Conservation (phyloP, 495 filamentous ascomycete genomes). For the Xanthoparmelia taractica region DNA sequence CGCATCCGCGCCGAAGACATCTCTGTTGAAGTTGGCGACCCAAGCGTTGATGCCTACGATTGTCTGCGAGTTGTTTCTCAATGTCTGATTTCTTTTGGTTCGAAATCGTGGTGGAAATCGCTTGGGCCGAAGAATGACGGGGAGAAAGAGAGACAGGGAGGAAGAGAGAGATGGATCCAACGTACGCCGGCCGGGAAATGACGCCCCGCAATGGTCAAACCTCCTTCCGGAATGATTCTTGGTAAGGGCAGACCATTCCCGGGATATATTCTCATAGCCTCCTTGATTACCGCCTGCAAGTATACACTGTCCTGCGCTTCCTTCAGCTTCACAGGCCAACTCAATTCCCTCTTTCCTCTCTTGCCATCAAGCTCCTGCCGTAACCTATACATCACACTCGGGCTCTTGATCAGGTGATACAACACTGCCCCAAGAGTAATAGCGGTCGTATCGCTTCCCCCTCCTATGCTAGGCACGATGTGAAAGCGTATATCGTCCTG, state of each 20-base stretch:
- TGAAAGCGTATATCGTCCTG: conserved; percentile 34
- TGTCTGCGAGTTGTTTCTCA: conserved; percentile 21
- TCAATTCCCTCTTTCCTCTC: conserved; percentile 18
- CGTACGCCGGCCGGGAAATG: conserved; percentile 13
- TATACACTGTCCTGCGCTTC: conserved; percentile 45
- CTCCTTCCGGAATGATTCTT: conserved; percentile 8
- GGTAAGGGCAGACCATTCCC: neutral
- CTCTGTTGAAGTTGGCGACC: conserved; percentile 43
- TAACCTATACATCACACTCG: conserved; percentile 33
- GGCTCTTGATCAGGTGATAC: conserved; percentile 42
- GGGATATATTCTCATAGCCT: conserved; percentile 34
- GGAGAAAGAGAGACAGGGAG: neutral
- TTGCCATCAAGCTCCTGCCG: conserved; percentile 38
- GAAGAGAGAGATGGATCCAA: neutral
- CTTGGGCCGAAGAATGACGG: no score
- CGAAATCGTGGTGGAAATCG: no score
- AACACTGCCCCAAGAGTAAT: conserved; percentile 45
- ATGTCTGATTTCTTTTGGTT: neutral
- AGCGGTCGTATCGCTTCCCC: conserved; percentile 50
- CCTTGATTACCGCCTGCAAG: conserved; percentile 43
- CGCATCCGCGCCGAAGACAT: conserved; percentile 41
- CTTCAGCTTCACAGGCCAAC: conserved; percentile 31
- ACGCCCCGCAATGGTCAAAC: neutral
- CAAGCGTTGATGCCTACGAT: conserved; percentile 49
- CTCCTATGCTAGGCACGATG: conserved; percentile 39